Evolutionary conservation across 805 yeast species (phyloP), one percentile per base, ranked within the genome.

Genomic region (Candida patagonica): DNA sequence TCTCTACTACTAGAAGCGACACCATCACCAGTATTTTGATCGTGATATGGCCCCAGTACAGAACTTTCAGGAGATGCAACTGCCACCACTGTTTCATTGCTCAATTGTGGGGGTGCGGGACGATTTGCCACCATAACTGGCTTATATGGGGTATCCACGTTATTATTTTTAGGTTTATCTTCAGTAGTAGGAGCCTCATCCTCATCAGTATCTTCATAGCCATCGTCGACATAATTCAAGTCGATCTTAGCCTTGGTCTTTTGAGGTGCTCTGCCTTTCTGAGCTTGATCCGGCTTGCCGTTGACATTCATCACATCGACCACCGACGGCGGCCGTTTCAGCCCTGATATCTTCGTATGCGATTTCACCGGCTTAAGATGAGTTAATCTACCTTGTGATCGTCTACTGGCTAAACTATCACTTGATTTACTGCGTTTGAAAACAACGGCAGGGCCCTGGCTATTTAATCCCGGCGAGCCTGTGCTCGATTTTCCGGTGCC

Each of bases 41-140:
- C n/a, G n/a, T n/a, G n/a, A n/a, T n/a, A n/a, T n/a, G n/a, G n/a
- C n/a, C n/a, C n/a, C n/a, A n/a, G n/a, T n/a, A n/a, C n/a, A n/a
- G n/a, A n/a, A n/a, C n/a, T 10, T 17, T 20, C 31, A 7, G 41
- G 34, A 7, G 22, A n/a, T 7, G 40, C 27, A 23, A 46, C 38
- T 4, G 54, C 49, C n/a, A 50, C 46, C 4, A 50, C 52, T 1
- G 43, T 42, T 37, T 50, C 54, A 12, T 44, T 43, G 20, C 46
- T 38, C 27, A 50, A 35, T 26, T 48, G 52, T 6, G 54, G 52
- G 2, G 50, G 51, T 6, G 47, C 49, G 10, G 49, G 49, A 10
- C 40, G 26, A 20, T 41, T 44, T 2, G 41, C 26, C 10, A 39
- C 38, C 16, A 45, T 24, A n/a, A 5, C 30, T 4, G 48, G 48